Base-by-base conservation (phyloP, 331 rosid genomes). In the Phaseolus coccineus region DNA sequence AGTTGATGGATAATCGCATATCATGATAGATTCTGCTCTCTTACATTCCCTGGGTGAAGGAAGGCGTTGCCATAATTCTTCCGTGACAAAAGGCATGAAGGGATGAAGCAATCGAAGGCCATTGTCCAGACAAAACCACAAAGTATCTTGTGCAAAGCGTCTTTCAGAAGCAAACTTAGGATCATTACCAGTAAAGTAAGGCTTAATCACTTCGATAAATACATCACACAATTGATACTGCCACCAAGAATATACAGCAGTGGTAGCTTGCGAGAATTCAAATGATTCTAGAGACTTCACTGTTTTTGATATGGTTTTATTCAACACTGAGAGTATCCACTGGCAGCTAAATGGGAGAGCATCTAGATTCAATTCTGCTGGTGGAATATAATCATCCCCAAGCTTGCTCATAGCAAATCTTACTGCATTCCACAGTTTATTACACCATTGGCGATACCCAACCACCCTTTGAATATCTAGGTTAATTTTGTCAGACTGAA, bases 51-150 rank as follows among this genome's bases (percentile, higher is more conserved):
- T 73, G 42, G 96, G 79, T 16, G 84, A 89, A 80, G 99, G 99
- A 84, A 95, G 97, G 44, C 99, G 97, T 87, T 95, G 99, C 98
- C 98, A 95, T 77, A 93, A 81, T 85, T 95, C 99, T 88, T 95
- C 99, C 42, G 98, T 93, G 69, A 93, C 97, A 59, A 87, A 95
- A 40, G 99, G 99, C 98, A 93, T 95, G 83, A 95, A 91, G 5
- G 99, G 99, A 81, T 95, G 99, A 83, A 95, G 98, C 88, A 95
- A 79, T 62, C 98, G 91, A 81, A 93, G 88, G 37, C 99, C 99
- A 83, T 87, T 84, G 64, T 95, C 99, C 71, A 95, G 94, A 80
- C 99, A 93, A 64, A 93, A 77, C 98, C 99, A 93, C 72, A 95
- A 83, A 7, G 98, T 93, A 83, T 89, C 89, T 87, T 74, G 97